Base-by-base conservation (phyloP, 164 flowering plant genomes). In the Tetrastigma voinierianum region DNA sequence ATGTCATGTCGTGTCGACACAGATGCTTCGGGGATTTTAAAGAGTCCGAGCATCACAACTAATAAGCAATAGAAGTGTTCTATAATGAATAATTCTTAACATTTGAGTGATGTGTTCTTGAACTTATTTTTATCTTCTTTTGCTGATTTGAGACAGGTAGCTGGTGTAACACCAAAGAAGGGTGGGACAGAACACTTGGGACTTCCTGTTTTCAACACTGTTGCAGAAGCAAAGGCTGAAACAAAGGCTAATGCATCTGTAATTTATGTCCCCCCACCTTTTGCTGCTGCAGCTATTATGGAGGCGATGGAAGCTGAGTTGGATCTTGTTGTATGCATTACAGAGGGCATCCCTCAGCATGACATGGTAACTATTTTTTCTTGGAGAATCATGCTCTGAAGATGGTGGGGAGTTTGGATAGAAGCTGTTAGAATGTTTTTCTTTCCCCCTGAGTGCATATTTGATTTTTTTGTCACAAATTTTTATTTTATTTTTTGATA, bases 141-240 rank as follows among this genome's bases (percentile, higher is more conserved):
- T 46, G 20, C 44, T 43, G 9, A 12, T 18, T 18, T 71, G 46
- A 61, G 43, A 56, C 67, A 92, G 99, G 99, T 95, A 62, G 99
- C 95, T 68, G 98, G 99, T 48, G 99, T 95, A 63, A 95, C 98
- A 16, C 99, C 99, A 2, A 89, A 88, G 83, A 94, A 89, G 68
- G 97, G 93, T 56, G 96, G 96, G 47, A 87, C 92, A 4, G 97
- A 91, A 62, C 98, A 92, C 73, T 78, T 95, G 73, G 99, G 98
- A 12, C 96, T 95, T 69, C 98, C 98, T 61, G 97, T 95, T 53
- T 95, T 90, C 76, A 92, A 95, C 81, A 12, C 93, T 4, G 98
- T 95, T 69, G 93, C 99, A n/a, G 99, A 96, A 70, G 99, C 99
- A 45, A 93, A 93, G 82, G 96, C 93, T 51, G 97, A 92, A 74